Evolutionary conservation across 192 early-diverging fungal genomes (phyloP), one percentile per base, ranked within the genome.

Genomic region (Mortierella hygrophila): DNA sequence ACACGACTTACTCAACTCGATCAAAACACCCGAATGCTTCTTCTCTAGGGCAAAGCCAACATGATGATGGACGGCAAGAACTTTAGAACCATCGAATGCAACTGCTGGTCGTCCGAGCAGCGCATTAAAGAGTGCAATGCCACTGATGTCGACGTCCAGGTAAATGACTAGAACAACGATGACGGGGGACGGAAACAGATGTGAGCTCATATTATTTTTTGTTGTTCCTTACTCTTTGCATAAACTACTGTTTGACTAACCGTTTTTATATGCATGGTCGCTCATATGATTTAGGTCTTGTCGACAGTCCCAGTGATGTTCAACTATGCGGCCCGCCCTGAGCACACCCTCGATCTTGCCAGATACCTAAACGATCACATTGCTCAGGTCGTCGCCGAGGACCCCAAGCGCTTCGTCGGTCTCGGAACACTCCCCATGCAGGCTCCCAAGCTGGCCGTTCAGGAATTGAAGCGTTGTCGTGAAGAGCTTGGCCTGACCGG

Each of bases 1-100:
- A 29, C 16, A 21, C 70, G 6, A 29, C 32, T 70, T 20, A 57
- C 55, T 42, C 69, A 70, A 70, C 54, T 80, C 29, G 38, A 26
- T 37, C 16, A 16, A 35, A 35, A 32, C 46, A 60, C 52, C 72
- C n/a, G 35, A 35, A 26, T 26, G 15, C 11, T 41, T 23, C 38
- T 29, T n/a, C 20, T 38, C 68, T 80, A 90, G 90, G 93, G 90
- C 46, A 91, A 93, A 75, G 91, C 92, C 68, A 80, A 88, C 82
- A 94, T 94, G 94, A 88, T 92, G 89, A 82, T 93, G 71, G 91
- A 94, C 78, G 94, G 93, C 23, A 94, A 94, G 82, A 91, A 90
- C 81, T 94, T 94, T 76, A 80, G 94, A 29, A 91, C 89, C 32
- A 90, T 94, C 69, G 89, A 91, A 76, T 94, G 93, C 88, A 94